Evolutionary conservation across 108 stramenopile species (phyloP).

Genomic region (Discostella pseudostelligera): DNA sequence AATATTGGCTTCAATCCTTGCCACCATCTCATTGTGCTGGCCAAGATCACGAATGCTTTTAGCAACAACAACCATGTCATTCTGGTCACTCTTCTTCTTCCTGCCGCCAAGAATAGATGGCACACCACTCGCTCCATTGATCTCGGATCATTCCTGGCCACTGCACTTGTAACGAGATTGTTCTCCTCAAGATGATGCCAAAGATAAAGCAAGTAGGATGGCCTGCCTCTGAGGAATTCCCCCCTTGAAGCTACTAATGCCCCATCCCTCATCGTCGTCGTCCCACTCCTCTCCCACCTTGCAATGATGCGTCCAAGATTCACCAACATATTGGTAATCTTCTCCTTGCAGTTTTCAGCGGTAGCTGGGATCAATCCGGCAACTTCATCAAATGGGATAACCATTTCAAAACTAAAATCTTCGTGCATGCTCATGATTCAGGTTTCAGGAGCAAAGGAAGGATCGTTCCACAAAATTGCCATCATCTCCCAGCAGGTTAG

Average conservation of each 20-base stretch:
- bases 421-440: background rate
- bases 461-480: slow-evolving; percentile 4
- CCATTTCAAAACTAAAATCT: background rate
- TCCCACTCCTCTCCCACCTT: slow-evolving; percentile 17
- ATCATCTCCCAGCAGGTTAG: slow-evolving; percentile 10
- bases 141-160: background rate
- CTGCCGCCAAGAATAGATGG: background rate
- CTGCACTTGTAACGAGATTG: background rate
- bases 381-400: background rate
- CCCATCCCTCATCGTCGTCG: slow-evolving; percentile 5
- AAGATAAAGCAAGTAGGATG: slow-evolving; percentile 1
- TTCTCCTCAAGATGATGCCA: slow-evolving; percentile 1
- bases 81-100: too few species aligned
- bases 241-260: background rate
- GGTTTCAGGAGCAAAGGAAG: slow-evolving; percentile 1
- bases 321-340: slow-evolving; percentile 6
- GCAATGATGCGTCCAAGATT: slow-evolving; percentile 6
- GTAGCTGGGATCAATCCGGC: background rate
- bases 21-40: too few species aligned
- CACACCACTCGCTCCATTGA: background rate
- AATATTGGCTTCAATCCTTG: too few species aligned
- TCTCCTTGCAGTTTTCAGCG: slow-evolving; percentile 11
- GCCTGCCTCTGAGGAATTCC: background rate
- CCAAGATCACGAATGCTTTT: too few species aligned
- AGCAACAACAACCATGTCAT: too few species aligned